Evolutionary conservation across 2,329 filamentous ascomycete species (phyloP), one percentile per base, ranked within the genome.

Genomic region (Cyphellophora europaea): DNA sequence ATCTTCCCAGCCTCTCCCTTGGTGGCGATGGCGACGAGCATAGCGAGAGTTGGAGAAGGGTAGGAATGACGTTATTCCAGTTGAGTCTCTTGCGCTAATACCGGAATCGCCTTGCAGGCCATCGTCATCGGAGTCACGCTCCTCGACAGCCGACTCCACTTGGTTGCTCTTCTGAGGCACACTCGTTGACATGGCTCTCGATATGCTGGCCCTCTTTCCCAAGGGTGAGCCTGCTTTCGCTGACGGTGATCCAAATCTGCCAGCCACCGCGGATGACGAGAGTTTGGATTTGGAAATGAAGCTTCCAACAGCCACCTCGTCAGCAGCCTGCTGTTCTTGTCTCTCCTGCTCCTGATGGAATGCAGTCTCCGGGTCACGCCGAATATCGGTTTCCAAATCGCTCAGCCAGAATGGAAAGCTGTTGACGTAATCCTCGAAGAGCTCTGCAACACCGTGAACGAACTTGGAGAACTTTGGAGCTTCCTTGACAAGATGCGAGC

Each of bases 351-450:
- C 88, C 50, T 91, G 82, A 45, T 93, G 82, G 54, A 93, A 95
- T 0, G 89, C 89, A 43, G 75, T 73, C 55, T 91, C 83, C 0
- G 91, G 91, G 54, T 96, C 88, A 55, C 84, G 86, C 48, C 89
- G 80, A 53, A 98, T 98, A 54, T 98, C 91, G 19, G 76, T 84
- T 54, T 95, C 89, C 28, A 96, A 71, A 43, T 93, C 83, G 50
- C 81, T 81, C 19, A 96, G 73, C 91, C 91, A 98, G 65, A 96
- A 95, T 11, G 91, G 91, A 52, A 96, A 78, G 43, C 77, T 88
- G 62, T 96, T 96, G 57, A 98, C 88, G 53, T 94, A 77, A 58
- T 98, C 86, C 52, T 96, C 91, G 49, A 96, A 96, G 2, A 98
- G 70, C 25, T 81, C 79, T 5, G 89, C 88, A 4, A 93, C 79